Percentiles rank a stretch among this genome's conserved stretches.
Conservation (phyloP, 768 basidiomycete species). For the Terana coerulea region DNA sequence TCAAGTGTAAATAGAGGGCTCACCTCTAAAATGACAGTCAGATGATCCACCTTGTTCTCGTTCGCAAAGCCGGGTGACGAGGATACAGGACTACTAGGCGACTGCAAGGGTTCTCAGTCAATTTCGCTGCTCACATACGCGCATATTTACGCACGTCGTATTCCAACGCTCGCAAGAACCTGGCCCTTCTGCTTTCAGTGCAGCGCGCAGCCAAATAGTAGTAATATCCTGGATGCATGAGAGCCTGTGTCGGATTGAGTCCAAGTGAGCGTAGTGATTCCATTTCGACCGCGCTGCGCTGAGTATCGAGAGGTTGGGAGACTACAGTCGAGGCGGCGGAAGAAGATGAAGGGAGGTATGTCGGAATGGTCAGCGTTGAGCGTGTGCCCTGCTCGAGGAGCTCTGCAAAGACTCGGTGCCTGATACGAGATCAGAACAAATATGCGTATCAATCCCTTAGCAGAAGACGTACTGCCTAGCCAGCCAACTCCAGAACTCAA, state of each 20-base stretch:
- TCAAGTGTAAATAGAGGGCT: slow-evolving; percentile 10
- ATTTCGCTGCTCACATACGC: no score
- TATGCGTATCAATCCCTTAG: neutral
- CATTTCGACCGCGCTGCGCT: slow-evolving; percentile 37
- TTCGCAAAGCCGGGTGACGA: slow-evolving; percentile 74
- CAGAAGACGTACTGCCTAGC: slow-evolving; percentile 70
- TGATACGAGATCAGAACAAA: no score
- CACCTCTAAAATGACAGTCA: slow-evolving; percentile 80
- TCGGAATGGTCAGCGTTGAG: slow-evolving; percentile 58
- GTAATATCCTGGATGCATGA: slow-evolving; percentile 92
- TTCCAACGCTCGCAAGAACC: slow-evolving; percentile 58
- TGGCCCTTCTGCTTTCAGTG: slow-evolving; percentile 68
- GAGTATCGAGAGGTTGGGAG: slow-evolving; percentile 24
- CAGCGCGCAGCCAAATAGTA: slow-evolving; percentile 87
- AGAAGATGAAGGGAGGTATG: slow-evolving; percentile 42
- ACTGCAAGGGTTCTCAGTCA: neutral
- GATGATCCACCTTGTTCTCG: slow-evolving; percentile 91
- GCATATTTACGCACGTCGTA: slow-evolving; percentile 46
- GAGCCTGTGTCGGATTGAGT: slow-evolving; percentile 72
- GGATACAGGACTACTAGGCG: neutral
- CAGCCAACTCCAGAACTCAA: slow-evolving; percentile 97
- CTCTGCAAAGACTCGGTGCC: slow-evolving; percentile 88
- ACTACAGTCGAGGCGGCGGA: slow-evolving; percentile 24
- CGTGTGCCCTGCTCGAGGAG: slow-evolving; percentile 79
- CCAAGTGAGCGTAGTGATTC: slow-evolving; percentile 63